Percentiles rank a stretch among this genome's conserved stretches.
phyloP scores from a whole-genome alignment of 2,329 filamentous ascomycete genomes.

The Drechslera avenae region DNA sequence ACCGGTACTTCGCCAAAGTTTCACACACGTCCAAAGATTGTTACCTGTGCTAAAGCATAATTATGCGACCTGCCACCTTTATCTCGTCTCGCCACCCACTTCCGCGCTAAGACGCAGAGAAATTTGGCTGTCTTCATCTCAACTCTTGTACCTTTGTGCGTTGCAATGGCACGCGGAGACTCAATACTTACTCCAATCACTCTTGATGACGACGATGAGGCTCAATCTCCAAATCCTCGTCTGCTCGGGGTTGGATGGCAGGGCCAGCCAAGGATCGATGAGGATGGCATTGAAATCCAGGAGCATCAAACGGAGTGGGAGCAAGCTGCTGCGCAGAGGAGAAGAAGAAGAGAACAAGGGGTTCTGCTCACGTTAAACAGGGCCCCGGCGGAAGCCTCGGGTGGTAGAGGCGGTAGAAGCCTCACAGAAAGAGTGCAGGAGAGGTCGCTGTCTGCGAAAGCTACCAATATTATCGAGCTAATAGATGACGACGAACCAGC shows the following conservation, averaged over 20 bases:
- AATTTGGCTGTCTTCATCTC: neutral
- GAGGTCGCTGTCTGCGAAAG: slow-evolving; percentile 1
- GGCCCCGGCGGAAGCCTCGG: too few relatives aligned
- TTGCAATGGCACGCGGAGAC: slow-evolving; percentile 8
- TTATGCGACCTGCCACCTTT: neutral
- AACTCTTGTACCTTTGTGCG: neutral
- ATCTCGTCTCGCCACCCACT: neutral
- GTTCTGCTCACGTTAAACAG: too few relatives aligned
- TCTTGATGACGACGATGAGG: slow-evolving; percentile 2
- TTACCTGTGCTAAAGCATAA: neutral
- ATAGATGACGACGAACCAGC: slow-evolving; percentile 3
- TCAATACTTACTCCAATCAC: slow-evolving; percentile 10
- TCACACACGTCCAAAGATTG: neutral
- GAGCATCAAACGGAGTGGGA: slow-evolving; percentile 9
- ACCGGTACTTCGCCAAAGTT: neutral
- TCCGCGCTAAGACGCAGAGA: neutral
- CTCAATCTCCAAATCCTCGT: neutral
- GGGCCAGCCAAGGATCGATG: slow-evolving; percentile 5
- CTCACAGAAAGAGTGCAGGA: neutral
- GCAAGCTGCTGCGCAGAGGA: slow-evolving; percentile 1
- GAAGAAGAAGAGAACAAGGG: neutral
- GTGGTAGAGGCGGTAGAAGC: neutral
- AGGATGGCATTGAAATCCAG: slow-evolving; percentile 10
- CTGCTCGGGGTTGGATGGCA: neutral
- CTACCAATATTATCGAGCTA: slow-evolving; percentile 4